Conservation (phyloP, 2,329 filamentous ascomycete genomes). For the Apiospora hydei region DNA sequence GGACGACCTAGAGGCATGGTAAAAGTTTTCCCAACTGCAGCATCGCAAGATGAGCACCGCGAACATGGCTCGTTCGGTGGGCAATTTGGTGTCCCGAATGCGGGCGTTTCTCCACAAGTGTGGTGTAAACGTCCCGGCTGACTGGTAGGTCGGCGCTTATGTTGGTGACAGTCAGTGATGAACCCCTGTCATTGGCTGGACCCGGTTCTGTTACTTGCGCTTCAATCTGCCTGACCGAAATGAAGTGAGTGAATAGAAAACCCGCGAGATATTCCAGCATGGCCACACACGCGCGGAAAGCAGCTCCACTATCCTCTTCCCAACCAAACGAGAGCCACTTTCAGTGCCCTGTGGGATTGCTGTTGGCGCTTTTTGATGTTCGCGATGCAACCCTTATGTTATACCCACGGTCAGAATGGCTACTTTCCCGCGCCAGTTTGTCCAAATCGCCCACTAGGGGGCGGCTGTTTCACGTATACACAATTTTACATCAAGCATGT, state of each 20-base stretch:
- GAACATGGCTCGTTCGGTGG: neutral
- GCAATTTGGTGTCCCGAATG: neutral
- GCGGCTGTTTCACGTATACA: conserved; percentile 17
- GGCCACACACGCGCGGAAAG: neutral
- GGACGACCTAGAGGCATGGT: neutral
- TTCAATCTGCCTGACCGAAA: conserved; percentile 12
- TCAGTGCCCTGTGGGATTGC: neutral
- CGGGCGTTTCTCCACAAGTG: conserved; percentile 12
- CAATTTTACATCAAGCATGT: neutral
- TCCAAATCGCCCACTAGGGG: neutral
- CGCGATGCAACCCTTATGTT: conserved; percentile 1
- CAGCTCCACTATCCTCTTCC: neutral
- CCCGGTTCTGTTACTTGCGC: neutral
- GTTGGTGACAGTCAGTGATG: conserved; percentile 6
- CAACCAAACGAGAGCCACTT: neutral
- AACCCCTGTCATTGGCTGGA: conserved; percentile 1
- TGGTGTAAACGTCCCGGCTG: neutral
- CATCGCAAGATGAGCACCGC: conserved; percentile 2
- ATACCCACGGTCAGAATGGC: neutral
- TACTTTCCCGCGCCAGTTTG: conserved; percentile 1
- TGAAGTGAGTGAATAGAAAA: neutral
- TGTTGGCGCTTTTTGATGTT: neutral
- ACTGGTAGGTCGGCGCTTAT: conserved; percentile 20
- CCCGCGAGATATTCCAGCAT: neutral
- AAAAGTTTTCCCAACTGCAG: neutral